Conservation (phyloP, 768 basidiomycete species). For the Calocybe gangraenosa region DNA sequence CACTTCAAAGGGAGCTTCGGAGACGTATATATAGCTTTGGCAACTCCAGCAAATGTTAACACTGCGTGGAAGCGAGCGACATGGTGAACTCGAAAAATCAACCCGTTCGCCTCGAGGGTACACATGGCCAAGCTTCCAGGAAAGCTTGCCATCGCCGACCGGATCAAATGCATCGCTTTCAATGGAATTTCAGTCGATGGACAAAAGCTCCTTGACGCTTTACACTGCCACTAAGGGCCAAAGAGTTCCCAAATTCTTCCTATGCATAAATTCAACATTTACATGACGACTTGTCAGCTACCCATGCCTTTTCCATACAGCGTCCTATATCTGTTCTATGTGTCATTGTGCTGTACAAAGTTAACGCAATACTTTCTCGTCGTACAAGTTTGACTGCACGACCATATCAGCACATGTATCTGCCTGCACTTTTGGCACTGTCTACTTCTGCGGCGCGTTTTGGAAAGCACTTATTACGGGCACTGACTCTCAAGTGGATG, state of each 20-base stretch:
- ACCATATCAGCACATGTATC: constrained; percentile 32
- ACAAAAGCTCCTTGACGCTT: constrained; percentile 27
- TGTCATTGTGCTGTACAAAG: too few species aligned
- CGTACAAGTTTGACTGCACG: constrained; percentile 32
- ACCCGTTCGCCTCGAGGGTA: constrained; percentile 29
- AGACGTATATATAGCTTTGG: constrained; percentile 49
- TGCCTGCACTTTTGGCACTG: constrained; percentile 29
- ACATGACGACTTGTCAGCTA: constrained; percentile 19
- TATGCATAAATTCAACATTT: too few species aligned
- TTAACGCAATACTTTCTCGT: constrained; percentile 29
- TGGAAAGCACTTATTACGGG: constrained; percentile 43
- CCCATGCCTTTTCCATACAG: constrained; percentile 28
- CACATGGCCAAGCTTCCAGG: constrained; percentile 32
- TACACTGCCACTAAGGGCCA: constrained; percentile 37
- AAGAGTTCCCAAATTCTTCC: constrained; percentile 6
- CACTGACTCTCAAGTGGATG: constrained; percentile 38
- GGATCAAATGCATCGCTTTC: constrained; percentile 33
- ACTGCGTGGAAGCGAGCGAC: constrained; percentile 36
- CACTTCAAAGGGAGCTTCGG: constrained; percentile 28
- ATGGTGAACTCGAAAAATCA: constrained; percentile 30
- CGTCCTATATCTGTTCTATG: too few species aligned
- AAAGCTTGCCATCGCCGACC: constrained; percentile 30
- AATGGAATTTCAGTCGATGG: constrained; percentile 33
- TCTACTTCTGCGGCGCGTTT: constrained; percentile 48
- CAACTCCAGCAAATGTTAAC: constrained; percentile 32